Evolutionary conservation across 2,329 filamentous ascomycete genomes (phyloP).

Genomic region (Lecanosticta acicola): DNA sequence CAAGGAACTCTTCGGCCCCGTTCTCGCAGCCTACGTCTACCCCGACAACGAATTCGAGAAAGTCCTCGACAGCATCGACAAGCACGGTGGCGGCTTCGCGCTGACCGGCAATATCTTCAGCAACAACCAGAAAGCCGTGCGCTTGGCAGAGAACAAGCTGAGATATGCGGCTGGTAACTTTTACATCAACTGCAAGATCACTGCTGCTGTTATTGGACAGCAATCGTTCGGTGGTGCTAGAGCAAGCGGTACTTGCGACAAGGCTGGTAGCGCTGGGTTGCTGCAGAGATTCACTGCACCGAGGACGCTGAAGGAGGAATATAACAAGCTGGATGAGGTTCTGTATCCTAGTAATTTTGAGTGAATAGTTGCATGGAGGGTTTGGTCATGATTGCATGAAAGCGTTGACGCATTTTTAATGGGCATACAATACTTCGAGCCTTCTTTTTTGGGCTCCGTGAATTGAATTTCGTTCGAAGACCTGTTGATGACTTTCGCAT

Average conservation of each 20-base stretch:
- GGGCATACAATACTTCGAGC: no score
- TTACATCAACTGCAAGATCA: constrained; percentile 76
- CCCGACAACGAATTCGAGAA: constrained; percentile 51
- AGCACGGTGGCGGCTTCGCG: constrained; percentile 63
- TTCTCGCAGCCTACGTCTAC: constrained; percentile 69
- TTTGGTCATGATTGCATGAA: no score
- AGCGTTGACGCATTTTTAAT: no score
- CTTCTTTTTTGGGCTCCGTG: no score
- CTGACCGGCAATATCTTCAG: constrained; percentile 72
- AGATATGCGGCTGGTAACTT: constrained; percentile 72
- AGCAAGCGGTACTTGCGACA: constrained; percentile 52
- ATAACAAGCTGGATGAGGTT: constrained; percentile 43
- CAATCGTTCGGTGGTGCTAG: constrained; percentile 45
- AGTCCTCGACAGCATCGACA: constrained; percentile 59
- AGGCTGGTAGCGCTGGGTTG: constrained; percentile 49
- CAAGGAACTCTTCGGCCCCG: constrained; percentile 74
- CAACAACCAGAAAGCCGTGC: constrained; percentile 58
- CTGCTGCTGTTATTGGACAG: constrained; percentile 39
- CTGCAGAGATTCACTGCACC: constrained; percentile 50
- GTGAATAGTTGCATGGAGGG: background rate
- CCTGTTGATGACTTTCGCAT: no score
- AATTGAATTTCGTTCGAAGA: no score
- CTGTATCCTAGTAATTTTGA: constrained; percentile 46
- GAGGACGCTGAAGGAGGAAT: constrained; percentile 53
- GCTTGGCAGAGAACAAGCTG: constrained; percentile 62